Conservation (phyloP, 2,329 filamentous ascomycete species). For the Alternaria ventricosa region DNA sequence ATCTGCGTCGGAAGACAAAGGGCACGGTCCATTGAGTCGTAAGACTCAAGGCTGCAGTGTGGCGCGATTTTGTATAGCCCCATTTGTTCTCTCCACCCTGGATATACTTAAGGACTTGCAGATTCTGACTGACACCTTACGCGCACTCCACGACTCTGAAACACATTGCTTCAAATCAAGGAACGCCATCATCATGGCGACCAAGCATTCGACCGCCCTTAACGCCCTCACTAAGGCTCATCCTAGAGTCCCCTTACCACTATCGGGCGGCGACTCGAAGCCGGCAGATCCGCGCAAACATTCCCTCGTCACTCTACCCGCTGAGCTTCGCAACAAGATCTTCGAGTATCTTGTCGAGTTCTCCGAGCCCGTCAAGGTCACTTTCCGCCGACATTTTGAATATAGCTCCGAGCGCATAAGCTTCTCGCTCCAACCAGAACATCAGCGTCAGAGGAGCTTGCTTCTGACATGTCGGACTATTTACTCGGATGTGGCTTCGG, state of each 20-base stretch:
- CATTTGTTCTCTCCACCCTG: neutral
- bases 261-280: neutral
- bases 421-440: neutral
- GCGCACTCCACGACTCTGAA: neutral
- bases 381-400: neutral
- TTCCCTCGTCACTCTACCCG: neutral
- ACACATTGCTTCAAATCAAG: neutral
- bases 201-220: neutral
- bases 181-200: neutral
- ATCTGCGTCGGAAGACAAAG: neutral
- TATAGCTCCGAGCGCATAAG: neutral
- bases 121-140: neutral
- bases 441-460: neutral
- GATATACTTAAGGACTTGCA: neutral
- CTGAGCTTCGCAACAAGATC: neutral
- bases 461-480: neutral
- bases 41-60: neutral
- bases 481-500: neutral
- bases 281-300: neutral
- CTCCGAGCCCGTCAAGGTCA: neutral
- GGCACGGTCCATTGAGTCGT: neutral
- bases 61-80: neutral
- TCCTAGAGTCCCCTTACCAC: neutral
- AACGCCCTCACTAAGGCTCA: neutral
- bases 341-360: neutral